Percentiles rank a stretch among this genome's conserved stretches.
Evolutionary conservation across 2,329 filamentous ascomycete genomes (phyloP).

Genomic region (Fusarium neocosmosporiellum): DNA sequence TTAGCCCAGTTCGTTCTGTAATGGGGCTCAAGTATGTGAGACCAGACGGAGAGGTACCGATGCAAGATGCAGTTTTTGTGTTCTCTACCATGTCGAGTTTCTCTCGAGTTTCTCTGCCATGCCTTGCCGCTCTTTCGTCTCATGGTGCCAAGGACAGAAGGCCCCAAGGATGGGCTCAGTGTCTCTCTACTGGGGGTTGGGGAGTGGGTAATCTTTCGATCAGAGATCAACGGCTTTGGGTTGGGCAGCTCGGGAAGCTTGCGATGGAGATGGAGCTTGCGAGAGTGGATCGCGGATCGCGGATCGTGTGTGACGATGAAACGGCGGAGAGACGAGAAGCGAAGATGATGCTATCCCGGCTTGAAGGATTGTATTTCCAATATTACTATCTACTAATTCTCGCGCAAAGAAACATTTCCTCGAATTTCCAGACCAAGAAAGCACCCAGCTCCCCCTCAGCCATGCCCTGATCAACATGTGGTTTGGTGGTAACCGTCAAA

Average conservation of each 20-base stretch:
- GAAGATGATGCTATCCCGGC: not conserved
- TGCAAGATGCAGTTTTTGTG: not conserved
- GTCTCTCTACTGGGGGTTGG: not conserved
- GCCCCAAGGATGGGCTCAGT: not conserved
- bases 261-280: conserved; percentile 25
- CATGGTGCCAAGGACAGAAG: not conserved
- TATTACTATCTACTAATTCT: not conserved
- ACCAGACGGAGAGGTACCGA: not conserved
- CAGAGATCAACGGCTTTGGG: conserved; percentile 4
- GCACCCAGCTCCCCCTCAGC: not conserved
- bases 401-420: not conserved
- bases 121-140: not conserved
- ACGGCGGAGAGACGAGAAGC: not conserved
- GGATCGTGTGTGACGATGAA: conserved; percentile 31
- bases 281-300: conserved; percentile 35
- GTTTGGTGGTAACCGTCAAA: conserved; percentile 24
- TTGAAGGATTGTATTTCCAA: not conserved
- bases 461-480: not conserved
- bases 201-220: conserved; percentile 31
- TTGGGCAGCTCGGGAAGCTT: conserved; percentile 23
- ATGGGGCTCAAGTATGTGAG: not conserved
- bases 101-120: not conserved
- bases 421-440: not conserved
- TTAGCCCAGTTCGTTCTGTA: not conserved
- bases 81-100: not conserved